A percentile compares a stretch with the other conserved stretches of the same genome.
Conservation (phyloP, 768 basidiomycete genomes). For the Gautieria morchelliformis region DNA sequence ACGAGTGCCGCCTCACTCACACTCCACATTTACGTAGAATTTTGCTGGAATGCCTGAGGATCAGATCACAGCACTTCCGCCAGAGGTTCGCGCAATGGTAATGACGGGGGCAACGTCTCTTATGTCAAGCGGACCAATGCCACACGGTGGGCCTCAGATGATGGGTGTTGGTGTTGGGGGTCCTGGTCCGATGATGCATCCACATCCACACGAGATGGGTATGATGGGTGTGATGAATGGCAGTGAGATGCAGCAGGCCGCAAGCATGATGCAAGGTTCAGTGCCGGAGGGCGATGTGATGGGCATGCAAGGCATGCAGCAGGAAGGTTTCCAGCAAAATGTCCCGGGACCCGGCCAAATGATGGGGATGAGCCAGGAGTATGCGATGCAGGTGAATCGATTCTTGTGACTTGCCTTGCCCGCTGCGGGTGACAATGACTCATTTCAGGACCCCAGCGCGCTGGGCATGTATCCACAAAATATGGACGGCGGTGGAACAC, state of each 20-base stretch:
- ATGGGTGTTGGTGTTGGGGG: conserved; percentile 32
- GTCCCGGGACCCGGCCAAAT: conserved; percentile 6
- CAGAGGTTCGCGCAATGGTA: conserved; percentile 78
- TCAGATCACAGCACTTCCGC: conserved; percentile 65
- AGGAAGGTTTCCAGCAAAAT: conserved; percentile 10
- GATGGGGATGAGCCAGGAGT: conserved; percentile 63
- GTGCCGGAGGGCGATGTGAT: conserved; percentile 16
- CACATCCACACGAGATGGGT: conserved; percentile 18
- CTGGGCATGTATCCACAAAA: conserved; percentile 59
- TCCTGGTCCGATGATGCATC: conserved; percentile 27
- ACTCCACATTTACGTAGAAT: conserved; percentile 37
- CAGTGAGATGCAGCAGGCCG: conserved; percentile 38
- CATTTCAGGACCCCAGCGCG: conserved; percentile 43
- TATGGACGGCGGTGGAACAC: conserved; percentile 46
- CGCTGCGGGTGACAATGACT: neutral
- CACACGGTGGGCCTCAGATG: conserved; percentile 38
- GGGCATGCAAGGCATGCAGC: conserved; percentile 8
- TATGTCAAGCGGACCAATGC: conserved; percentile 43
- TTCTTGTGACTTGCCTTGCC: neutral
- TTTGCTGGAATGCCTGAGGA: conserved; percentile 79
- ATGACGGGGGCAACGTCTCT: conserved; percentile 74
- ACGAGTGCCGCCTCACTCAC: neutral
- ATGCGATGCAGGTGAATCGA: conserved; percentile 59
- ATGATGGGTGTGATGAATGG: conserved; percentile 75
- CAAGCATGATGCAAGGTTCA: conserved; percentile 28